Evolutionary conservation across 371 early-diverging fungal genomes (phyloP), one percentile per base, ranked within the genome.

Genomic region (Mortierella sp.): DNA sequence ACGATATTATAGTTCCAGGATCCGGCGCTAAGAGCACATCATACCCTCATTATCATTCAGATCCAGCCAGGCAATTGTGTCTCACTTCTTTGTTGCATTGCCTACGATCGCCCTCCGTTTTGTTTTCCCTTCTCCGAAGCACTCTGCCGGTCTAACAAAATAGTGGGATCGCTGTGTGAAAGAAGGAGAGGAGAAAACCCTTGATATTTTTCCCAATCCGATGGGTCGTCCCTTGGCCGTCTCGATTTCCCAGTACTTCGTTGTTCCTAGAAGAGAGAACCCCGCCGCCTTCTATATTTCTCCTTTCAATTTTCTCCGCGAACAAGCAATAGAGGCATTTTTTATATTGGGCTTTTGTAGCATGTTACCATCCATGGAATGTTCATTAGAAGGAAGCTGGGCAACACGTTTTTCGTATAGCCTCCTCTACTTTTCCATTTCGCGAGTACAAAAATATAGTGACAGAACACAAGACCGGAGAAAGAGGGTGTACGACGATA

Each of bases 21-120:
- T 38, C 68, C 68, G 68, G 68, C 68, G 68, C 68, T 68, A 68
- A 41, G 43, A 68, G 43, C 68, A 68, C 68, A 41, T 18, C 68
- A 63, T 63, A 56, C n/a, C 35, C 7, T 38, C 43, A 24, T 7
- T 68, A 38, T 8, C 38, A 68, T 68, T 68, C 68, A 38, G 68
- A 35, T 38, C 68, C 68, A 68, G 68, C 68, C 3, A 41, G 21
- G 29, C 18, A 29, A 29, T 32, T 32, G 32, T 63, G 63, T 63
- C 63, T 63, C 63, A 63, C 63, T 58, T 29, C 12, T 6, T 7
- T 18, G 16, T 56, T 29, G 51, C 48, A 51, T 16, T 14, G 51
- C 5, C 4, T 51, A 51, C 63, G 63, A 32, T 32, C 38, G 63
- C 32, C 63, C 16, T 11, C 21, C 58, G 3, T 21, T 35, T 56